Base-by-base conservation (phyloP, 306 rosid genomes). In the Pterocarpus macrocarpus region DNA sequence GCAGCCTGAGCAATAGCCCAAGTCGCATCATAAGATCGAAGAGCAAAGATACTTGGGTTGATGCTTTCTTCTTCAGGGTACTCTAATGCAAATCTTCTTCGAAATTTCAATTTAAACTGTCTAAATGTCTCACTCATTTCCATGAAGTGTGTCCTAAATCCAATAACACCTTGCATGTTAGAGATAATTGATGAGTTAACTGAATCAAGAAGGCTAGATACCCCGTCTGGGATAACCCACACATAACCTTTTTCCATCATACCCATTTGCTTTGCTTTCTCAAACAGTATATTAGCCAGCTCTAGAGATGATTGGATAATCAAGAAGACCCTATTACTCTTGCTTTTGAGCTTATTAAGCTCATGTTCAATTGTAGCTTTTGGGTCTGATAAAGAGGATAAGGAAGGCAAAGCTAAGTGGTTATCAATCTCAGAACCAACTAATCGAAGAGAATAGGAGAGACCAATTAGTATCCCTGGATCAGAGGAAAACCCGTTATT, bases 121-220 rank as follows among this genome's bases (percentile, higher is more conserved):
- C 34, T 82, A 56, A 83, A 85, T 5, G 47, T 13, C 39, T 53
- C 64, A 2, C 56, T 85, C 14, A 39, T 73, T 62, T 84, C 88
- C 12, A 43, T 41, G 52, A 89, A 85, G 35, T 71, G 78, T 14
- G 88, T 85, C 79, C 78, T 82, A 44, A 90, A 71, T 32, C 95
- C 95, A 73, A 90, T n/a, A 5, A 92, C 81, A 33, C 91, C 92
- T 83, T 87, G 90, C 97, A 92, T 89, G 71, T 77, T 78, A 22
- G 9, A 16, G 53, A 38, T 87, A 41, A 53, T 56, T 8, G 91
- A 87, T 4, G 87, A 64, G n/a, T 90, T 86, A 53, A 81, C 82
- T 4, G 91, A 83, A 74, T 86, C 88, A 13, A 92, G 83, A 57
- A 80, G 81, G 64, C 85, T 66, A 30, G 87, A 82, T 53, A 90